Percentiles rank a stretch among this genome's conserved stretches.
These are phyloP conservation scores for Pyrenochaeta sp. DNA, from an alignment of 2,329 filamentous ascomycete species.

Conservation along the genomic window DNA sequence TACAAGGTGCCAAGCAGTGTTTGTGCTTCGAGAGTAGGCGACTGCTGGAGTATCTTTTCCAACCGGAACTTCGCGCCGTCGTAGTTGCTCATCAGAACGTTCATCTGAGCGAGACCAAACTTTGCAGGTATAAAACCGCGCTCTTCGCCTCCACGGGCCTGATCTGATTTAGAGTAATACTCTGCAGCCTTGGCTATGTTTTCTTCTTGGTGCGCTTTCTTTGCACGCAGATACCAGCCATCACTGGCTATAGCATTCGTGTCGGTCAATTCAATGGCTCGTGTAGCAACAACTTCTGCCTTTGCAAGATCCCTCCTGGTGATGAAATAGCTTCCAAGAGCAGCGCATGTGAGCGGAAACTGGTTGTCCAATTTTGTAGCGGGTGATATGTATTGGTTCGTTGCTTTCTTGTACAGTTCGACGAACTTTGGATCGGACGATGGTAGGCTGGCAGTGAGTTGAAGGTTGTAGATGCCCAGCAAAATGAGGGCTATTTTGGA, in stretches of 20 bases:
- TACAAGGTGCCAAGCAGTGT: slow-evolving; percentile 89
- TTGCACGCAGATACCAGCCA: slow-evolving; percentile 93
- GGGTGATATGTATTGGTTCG: slow-evolving; percentile 92
- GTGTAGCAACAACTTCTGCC: slow-evolving; percentile 86
- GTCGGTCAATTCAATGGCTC: slow-evolving; percentile 94
- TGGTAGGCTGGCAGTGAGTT: slow-evolving; percentile 82
- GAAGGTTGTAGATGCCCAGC: slow-evolving; percentile 87
- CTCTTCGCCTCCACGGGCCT: slow-evolving; percentile 90
- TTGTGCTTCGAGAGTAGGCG: slow-evolving; percentile 87
- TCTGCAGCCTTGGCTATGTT: slow-evolving; percentile 79
- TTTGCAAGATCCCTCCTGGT: slow-evolving; percentile 81
- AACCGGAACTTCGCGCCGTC: slow-evolving; percentile 92
- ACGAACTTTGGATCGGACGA: slow-evolving; percentile 87
- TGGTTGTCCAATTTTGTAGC: slow-evolving; percentile 94
- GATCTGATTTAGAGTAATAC: slow-evolving; percentile 89
- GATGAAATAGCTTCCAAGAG: slow-evolving; percentile 90
- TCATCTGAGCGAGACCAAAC: slow-evolving; percentile 90
- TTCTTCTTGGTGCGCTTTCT: slow-evolving; percentile 87
- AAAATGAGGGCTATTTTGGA: slow-evolving; percentile 92
- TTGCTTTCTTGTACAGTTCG: slow-evolving; percentile 86
- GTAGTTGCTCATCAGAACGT: slow-evolving; percentile 82
- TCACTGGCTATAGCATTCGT: slow-evolving; percentile 97
- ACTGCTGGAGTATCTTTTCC: slow-evolving; percentile 91
- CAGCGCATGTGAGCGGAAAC: slow-evolving; percentile 86
- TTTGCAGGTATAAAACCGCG: slow-evolving; percentile 92